phyloP scores from a whole-genome alignment of 495 filamentous ascomycete species.

The Astrothelium subdiscretum region DNA sequence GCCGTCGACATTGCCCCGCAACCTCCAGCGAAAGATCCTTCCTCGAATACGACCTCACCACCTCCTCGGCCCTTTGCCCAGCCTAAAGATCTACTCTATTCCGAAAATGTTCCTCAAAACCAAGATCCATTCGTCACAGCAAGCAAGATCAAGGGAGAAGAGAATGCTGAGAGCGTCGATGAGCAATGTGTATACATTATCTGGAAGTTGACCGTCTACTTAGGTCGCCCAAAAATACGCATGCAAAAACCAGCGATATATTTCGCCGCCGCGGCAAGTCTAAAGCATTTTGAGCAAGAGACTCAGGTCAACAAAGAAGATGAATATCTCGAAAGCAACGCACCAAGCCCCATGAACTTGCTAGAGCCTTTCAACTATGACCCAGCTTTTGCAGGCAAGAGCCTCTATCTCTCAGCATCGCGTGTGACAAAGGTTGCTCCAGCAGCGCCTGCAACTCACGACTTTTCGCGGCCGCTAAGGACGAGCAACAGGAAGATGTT shows the following conservation, averaged over 20 bases:
- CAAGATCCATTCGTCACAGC: neutral
- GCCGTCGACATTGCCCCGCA: constrained; percentile 15
- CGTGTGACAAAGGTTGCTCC: constrained; percentile 12
- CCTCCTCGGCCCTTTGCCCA: neutral
- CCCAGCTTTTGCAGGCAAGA: constrained; percentile 1
- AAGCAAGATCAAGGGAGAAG: neutral
- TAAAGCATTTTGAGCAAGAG: constrained; percentile 5
- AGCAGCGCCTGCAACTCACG: constrained; percentile 40
- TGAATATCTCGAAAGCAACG: constrained; percentile 8
- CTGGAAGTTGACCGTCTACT: constrained; percentile 9
- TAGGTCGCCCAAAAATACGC: constrained; percentile 9
- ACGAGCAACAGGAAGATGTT: constrained; percentile 51
- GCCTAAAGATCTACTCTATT: constrained; percentile 1
- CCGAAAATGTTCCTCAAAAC: constrained; percentile 9
- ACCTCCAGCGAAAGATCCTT: constrained; percentile 10
- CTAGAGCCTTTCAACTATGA: constrained; percentile 11
- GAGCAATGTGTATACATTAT: constrained; percentile 9
- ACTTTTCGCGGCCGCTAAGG: constrained; percentile 52
- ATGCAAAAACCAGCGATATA: constrained; percentile 17
- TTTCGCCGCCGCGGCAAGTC: constrained; percentile 10
- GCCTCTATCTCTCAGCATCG: constrained; percentile 10
- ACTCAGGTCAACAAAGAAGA: neutral
- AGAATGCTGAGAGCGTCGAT: constrained; percentile 2
- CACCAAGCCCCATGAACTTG: constrained; percentile 12
- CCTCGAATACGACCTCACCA: neutral